A percentile compares a stretch with the other conserved stretches of the same genome.
These are phyloP conservation scores for Agrocybe praecox DNA, from an alignment of 768 basidiomycete genomes.

Conservation along the genomic window DNA sequence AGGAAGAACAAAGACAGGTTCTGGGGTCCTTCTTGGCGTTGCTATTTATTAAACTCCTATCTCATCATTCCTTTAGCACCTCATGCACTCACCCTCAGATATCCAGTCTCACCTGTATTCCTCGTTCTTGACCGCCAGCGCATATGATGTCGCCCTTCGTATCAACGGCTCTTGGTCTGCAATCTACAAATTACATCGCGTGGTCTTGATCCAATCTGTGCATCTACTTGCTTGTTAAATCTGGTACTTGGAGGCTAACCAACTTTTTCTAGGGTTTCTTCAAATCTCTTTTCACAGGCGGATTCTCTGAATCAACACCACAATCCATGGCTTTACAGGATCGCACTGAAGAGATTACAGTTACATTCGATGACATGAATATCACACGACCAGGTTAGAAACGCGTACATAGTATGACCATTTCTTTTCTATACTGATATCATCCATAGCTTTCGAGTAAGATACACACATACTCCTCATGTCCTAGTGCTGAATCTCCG, in stretches of 20 bases:
- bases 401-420: not conserved
- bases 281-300: constrained; percentile 81
- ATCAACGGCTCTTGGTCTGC: constrained; percentile 70
- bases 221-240: constrained; percentile 5
- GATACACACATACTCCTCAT: constrained; percentile 29
- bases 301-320: constrained; percentile 64
- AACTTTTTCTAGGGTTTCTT: constrained; percentile 72
- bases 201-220: constrained; percentile 88
- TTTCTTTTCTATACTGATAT: constrained; percentile 13
- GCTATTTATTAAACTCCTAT: constrained; percentile 8
- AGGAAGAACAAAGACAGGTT: constrained; percentile 1
- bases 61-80: constrained; percentile 12
- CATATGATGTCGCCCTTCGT: constrained; percentile 77
- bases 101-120: constrained; percentile 78
- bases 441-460: constrained; percentile 79
- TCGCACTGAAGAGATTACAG: constrained; percentile 58
- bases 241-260: not conserved
- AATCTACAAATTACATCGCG: constrained; percentile 78
- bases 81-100: constrained; percentile 49
- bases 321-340: constrained; percentile 24
- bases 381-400: constrained; percentile 83
- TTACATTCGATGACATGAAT: constrained; percentile 82
- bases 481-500: constrained; percentile 1
- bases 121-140: constrained; percentile 69
- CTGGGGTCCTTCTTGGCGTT: constrained; percentile 17